Conservation (phyloP, 2,329 filamentous ascomycete genomes). For the Fusarium burgessii region DNA sequence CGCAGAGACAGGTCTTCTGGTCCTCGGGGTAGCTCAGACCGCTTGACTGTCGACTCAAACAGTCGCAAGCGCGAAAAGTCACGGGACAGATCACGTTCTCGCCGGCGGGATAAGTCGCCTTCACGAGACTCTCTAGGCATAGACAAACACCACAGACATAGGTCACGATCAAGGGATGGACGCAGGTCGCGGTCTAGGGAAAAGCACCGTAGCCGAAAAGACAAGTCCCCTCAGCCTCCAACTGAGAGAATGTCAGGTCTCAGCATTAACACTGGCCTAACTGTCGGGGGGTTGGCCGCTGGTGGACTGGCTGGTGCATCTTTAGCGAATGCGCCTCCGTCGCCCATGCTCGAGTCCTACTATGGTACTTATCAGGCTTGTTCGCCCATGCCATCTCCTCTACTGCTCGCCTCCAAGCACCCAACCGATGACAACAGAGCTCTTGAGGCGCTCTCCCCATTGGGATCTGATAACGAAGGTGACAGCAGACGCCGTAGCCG, state of each 20-base stretch:
- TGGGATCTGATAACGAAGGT: conserved; percentile 60
- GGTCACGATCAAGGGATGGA: conserved; percentile 28
- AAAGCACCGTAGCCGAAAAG: conserved; percentile 45
- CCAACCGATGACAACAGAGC: conserved; percentile 63
- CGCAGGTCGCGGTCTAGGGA: conserved; percentile 35
- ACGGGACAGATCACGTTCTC: conserved; percentile 39
- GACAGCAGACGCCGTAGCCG: conserved; percentile 63
- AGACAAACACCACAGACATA: conserved; percentile 36
- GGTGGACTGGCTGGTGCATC: conserved; percentile 54
- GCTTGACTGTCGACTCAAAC: conserved; percentile 38
- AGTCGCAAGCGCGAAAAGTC: conserved; percentile 45
- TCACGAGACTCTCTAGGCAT: conserved; percentile 13
- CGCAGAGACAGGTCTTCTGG: conserved; percentile 47
- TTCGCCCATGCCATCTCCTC: conserved; percentile 91
- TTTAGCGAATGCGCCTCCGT: conserved; percentile 74
- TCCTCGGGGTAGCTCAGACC: conserved; percentile 39
- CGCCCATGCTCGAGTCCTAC: conserved; percentile 91
- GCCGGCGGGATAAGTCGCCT: conserved; percentile 42
- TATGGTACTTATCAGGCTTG: conserved; percentile 94
- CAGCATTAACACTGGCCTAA: conserved; percentile 57
- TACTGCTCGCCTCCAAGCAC: conserved; percentile 65
- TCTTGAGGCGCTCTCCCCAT: conserved; percentile 65
- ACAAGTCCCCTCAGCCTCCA: conserved; percentile 62
- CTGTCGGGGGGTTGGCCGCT: conserved; percentile 45
- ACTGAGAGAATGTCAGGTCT: conserved; percentile 65